A percentile compares a stretch with the other conserved stretches of the same genome.
Conservation (phyloP, 768 basidiomycete genomes). For the Amanita molliuscula region DNA sequence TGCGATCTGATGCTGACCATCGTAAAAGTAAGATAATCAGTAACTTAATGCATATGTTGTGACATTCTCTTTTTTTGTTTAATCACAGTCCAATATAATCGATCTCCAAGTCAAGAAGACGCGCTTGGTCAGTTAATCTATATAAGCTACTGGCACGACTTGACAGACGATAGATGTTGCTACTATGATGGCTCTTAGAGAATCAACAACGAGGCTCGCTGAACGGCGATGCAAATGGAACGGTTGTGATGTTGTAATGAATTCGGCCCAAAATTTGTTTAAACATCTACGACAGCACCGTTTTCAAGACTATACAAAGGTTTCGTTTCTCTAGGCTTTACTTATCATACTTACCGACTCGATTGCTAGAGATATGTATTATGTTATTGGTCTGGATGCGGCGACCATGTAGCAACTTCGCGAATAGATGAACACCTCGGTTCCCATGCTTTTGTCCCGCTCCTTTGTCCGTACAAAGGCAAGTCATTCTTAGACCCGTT, state of each 20-base stretch:
- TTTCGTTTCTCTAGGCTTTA: conserved; percentile 6
- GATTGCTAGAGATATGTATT: conserved; percentile 3
- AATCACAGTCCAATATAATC: not conserved
- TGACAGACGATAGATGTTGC: conserved; percentile 1
- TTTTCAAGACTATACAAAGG: conserved; percentile 10
- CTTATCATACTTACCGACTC: not conserved
- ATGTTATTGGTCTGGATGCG: conserved; percentile 38
- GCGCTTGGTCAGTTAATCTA: conserved; percentile 2
- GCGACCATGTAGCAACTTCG: conserved; percentile 39
- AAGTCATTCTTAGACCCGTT: conserved; percentile 2
- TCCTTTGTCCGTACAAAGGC: conserved; percentile 48
- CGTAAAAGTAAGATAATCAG: not conserved
- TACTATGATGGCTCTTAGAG: not conserved
- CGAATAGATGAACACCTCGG: conserved; percentile 38
- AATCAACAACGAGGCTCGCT: conserved; percentile 33
- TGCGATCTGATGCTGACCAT: not conserved
- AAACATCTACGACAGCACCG: conserved; percentile 34
- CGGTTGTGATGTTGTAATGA: conserved; percentile 43
- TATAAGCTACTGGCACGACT: not conserved
- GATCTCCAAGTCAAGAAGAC: not conserved
- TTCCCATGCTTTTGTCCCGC: conserved; percentile 34
- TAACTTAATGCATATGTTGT: not conserved
- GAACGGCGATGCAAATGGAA: conserved; percentile 48
- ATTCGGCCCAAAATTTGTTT: conserved; percentile 38
- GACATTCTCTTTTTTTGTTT: not conserved